Base-by-base conservation (phyloP, 805 yeast genomes). In the Kluyveromyces aestuarii region DNA sequence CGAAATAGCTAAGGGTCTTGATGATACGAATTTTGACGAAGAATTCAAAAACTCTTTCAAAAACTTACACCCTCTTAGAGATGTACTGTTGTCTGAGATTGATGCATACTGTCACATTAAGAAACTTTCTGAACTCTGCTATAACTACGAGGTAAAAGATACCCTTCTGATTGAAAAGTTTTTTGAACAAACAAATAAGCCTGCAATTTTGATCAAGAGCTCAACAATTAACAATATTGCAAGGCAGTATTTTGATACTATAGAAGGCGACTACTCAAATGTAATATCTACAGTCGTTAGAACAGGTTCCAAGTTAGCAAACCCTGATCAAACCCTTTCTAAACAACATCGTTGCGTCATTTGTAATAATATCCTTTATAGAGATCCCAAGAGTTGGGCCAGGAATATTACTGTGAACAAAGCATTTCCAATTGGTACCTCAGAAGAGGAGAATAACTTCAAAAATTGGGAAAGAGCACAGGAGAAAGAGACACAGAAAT, bases 241-340 rank as follows among this genome's bases (percentile, higher is more conserved):
- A 1, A 71, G 79, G 27, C 76, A 80, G 45, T 91, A 91, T 64
- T 87, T 87, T 56, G 74, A 71, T 30, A 72, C 74, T 35, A 79
- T 90, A 21, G 96, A 87, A 58, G 73, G 74, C 6, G 89, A 81
- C 14, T 89, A 89, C 60, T 89, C 96, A 0, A 87, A 91, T 49
- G 86, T 91, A 2, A 89, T 90, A 2, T 84, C 96, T 0, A 90
- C 98, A 0, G 97, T 91, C 18, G 89, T 89, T 13, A 82, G 87
- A 55, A 89, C 96, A 0, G 96, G 93, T 6, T 82, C 82, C 44
- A 89, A 91, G 62, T 67, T 90, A 41, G 75, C 73, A 1, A 72
- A 72, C 8, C 87, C 86, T 0, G 10, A 27, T 39, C 27, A 44
- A 7, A 47, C 50, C 21, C 37, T 48, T 25, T 51, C 50, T 4